phyloP scores from a whole-genome alignment of 805 yeast species.

The Saccharomycopsis fibuligera region DNA sequence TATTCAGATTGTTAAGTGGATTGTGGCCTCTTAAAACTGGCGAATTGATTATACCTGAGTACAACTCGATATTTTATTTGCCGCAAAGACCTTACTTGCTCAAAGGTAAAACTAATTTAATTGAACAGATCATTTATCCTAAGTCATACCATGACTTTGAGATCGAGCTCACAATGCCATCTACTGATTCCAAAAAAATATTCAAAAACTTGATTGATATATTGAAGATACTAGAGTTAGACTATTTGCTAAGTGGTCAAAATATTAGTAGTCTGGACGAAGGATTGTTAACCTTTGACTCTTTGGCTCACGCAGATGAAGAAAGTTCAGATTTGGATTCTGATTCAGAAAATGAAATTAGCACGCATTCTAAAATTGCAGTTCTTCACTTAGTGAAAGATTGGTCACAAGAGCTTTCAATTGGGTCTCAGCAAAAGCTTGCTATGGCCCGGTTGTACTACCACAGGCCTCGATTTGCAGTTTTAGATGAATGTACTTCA shows the following conservation, averaged over 20 bases:
- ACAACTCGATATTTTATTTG: slow-evolving; percentile 59
- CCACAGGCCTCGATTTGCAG: slow-evolving; percentile 90
- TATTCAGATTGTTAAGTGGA: slow-evolving; percentile 87
- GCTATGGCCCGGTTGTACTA: slow-evolving; percentile 92
- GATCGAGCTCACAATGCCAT: slow-evolving; percentile 25
- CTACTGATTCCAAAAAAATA: slow-evolving; percentile 26
- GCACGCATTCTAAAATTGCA: slow-evolving; percentile 10
- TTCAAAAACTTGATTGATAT: slow-evolving; percentile 47
- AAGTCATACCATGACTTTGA: slow-evolving; percentile 56
- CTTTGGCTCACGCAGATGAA: slow-evolving; percentile 7
- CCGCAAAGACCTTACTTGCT: slow-evolving; percentile 91
- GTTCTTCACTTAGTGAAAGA: slow-evolving; percentile 46
- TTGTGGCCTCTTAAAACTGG: slow-evolving; percentile 76
- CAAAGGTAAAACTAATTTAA: slow-evolving; percentile 57
- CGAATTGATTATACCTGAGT: slow-evolving; percentile 56
- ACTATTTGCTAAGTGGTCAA: slow-evolving; percentile 46
- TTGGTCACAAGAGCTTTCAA: slow-evolving; percentile 85
- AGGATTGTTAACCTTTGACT: slow-evolving; percentile 27
- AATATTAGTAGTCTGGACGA: slow-evolving; percentile 25
- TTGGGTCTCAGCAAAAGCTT: slow-evolving; percentile 88
- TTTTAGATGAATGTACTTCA: slow-evolving; percentile 91
- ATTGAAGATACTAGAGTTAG: slow-evolving; percentile 51
- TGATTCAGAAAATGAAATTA: slow-evolving; percentile 6
- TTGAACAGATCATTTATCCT: slow-evolving; percentile 89
- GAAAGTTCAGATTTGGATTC: slow-evolving; percentile 7